Evolutionary conservation across 208 protist genomes (phyloP), one percentile per base, ranked within the genome.

Genomic region (Leishmania tarentolae): DNA sequence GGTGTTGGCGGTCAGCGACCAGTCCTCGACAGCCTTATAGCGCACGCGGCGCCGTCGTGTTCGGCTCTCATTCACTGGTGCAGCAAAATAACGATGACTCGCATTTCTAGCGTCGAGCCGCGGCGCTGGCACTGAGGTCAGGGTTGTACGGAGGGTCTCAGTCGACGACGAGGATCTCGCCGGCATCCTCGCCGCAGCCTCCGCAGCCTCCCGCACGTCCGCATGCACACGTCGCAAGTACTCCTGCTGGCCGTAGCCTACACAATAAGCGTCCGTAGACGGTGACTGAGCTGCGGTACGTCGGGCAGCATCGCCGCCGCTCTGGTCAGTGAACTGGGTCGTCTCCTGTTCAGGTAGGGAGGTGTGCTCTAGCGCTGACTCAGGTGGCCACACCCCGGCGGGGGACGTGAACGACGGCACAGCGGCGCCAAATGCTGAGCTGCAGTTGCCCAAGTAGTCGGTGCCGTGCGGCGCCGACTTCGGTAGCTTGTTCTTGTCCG

Each of bases 1-100:
- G 17, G 80, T 79, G 74, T 83, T 83, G 4, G 65, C 44, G 5
- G 65, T 79, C 8, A 83, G 24, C 17, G 31, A 31, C 24, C 61
- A 71, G 31, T 42, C 52, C 8, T 31, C 35, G 47, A 52, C 37
- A 0, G 24, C 28, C 7, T 31, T n/a, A 0, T 40, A 11, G n/a
- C 72, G 56, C 72, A 82, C 79, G 5, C 50, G 21, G 28, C 78
- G 78, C 65, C 42, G 65, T 11, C 11, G 28, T 35, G 11, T 35
- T 37, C 6, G 59, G n/a, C 4, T 13, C 59, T 6, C 59, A 66
- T 28, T 24, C n/a, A 11, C 28, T n/a, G 2, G 9, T 3, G 59
- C n/a, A n/a, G 50, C 15, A 53, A 17, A 11, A 53, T 17, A 17
- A 53, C 50, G 50, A 53, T 21, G 50, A 53, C 50, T 11, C 0